These are phyloP conservation scores for Marchantia paleacea DNA, from an alignment of 225 moss, liverwort and hornwort genomes.

Conservation along the genomic window DNA sequence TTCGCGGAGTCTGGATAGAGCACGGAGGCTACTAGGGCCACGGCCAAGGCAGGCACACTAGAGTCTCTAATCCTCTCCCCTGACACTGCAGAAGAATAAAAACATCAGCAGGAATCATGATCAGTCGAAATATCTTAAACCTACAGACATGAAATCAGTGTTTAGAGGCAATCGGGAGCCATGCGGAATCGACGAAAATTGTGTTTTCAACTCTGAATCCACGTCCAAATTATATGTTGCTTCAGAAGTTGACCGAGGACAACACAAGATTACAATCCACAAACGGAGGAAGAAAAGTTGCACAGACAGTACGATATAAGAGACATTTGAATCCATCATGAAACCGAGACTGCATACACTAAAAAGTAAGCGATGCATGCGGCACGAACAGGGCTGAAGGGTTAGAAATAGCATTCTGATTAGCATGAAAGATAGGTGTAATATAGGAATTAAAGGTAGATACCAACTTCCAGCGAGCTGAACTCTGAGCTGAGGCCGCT, in stretches of 20 bases:
- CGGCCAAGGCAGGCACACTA: slow-evolving; percentile 16
- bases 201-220: no score
- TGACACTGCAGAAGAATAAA: not conserved
- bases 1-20: slow-evolving; percentile 28
- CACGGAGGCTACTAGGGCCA: slow-evolving; percentile 21
- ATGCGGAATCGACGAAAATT: no score
- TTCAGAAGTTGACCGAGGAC: not conserved
- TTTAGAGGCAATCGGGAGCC: no score
- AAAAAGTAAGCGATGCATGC: not conserved
- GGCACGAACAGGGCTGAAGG: not conserved
- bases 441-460: slow-evolving; percentile 5
- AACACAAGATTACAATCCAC: not conserved
- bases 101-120: not conserved
- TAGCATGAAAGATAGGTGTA: not conserved
- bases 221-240: not conserved
- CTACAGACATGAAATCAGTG: no score
- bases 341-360: no score
- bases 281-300: no score
- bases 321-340: no score
- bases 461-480: slow-evolving; percentile 37
- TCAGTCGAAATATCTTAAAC: not conserved
- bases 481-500: slow-evolving; percentile 18
- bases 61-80: not conserved
- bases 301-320: no score
- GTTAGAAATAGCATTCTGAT: not conserved